A percentile compares a stretch with the other conserved stretches of the same genome.
Conservation (phyloP, 2,329 filamentous ascomycete species). For the Aaosphaeria arxii region DNA sequence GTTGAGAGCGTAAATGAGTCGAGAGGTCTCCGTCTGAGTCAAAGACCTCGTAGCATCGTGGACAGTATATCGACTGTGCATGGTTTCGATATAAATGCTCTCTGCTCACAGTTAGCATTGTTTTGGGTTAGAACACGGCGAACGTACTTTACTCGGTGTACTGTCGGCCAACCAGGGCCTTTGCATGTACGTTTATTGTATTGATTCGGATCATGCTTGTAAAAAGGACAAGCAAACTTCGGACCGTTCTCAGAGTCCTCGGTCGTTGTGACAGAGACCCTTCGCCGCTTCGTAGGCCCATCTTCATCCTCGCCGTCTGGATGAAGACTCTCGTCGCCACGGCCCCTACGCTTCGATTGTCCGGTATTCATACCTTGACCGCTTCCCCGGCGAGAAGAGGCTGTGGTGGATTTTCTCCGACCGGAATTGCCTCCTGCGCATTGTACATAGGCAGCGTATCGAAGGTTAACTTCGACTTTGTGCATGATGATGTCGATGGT, state of each 20-base stretch:
- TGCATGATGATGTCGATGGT: conserved; percentile 26
- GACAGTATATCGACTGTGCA: conserved; percentile 36
- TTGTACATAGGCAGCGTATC: conserved; percentile 21
- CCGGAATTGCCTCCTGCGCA: conserved; percentile 11
- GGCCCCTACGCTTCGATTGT: conserved; percentile 18
- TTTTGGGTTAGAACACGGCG: neutral
- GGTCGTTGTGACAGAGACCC: conserved; percentile 19
- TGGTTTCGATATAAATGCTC: conserved; percentile 43
- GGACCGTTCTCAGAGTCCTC: conserved; percentile 22
- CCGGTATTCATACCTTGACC: conserved; percentile 11
- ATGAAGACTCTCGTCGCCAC: conserved; percentile 10
- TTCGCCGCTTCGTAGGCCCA: conserved; percentile 20
- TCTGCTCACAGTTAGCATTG: conserved; percentile 2
- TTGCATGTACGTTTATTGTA: conserved; percentile 38
- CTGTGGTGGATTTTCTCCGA: conserved; percentile 2
- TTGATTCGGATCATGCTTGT: conserved; percentile 38
- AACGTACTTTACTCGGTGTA: conserved; percentile 39
- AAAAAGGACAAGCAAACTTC: conserved; percentile 41
- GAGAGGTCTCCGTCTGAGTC: conserved; percentile 29
- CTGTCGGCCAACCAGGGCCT: conserved; percentile 38
- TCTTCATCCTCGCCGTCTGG: conserved; percentile 14
- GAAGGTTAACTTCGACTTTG: conserved; percentile 24
- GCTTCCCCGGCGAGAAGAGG: conserved; percentile 6
- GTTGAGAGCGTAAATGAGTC: conserved; percentile 25
- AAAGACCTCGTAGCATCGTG: conserved; percentile 38